Percentiles rank a stretch among this genome's conserved stretches.
phyloP scores from a whole-genome alignment of 2,329 filamentous ascomycete genomes.

The Aspergillus ustus region DNA sequence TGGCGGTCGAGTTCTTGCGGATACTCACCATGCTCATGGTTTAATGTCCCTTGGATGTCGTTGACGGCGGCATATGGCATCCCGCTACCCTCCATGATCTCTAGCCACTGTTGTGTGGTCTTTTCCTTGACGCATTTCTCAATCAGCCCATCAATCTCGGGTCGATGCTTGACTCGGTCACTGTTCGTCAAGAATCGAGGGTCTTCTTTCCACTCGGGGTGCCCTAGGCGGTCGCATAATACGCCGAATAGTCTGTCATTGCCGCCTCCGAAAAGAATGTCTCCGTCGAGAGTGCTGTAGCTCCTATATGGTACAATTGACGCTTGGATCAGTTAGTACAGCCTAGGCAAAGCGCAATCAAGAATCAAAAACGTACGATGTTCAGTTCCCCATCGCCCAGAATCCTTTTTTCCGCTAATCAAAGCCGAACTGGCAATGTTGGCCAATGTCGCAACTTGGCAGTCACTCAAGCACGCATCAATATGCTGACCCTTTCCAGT shows the following conservation, averaged over 20 bases:
- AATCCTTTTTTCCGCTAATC: slow-evolving; percentile 84
- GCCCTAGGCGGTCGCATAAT: slow-evolving; percentile 61
- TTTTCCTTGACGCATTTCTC: slow-evolving; percentile 74
- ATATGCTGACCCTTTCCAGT: slow-evolving; percentile 88
- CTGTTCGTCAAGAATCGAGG: slow-evolving; percentile 63
- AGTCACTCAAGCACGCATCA: slow-evolving; percentile 88
- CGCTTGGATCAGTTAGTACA: slow-evolving; percentile 57
- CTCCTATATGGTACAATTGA: slow-evolving; percentile 95
- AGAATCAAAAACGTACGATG: slow-evolving; percentile 66
- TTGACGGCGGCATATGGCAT: slow-evolving; percentile 96
- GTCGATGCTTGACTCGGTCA: slow-evolving; percentile 68
- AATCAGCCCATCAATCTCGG: slow-evolving; percentile 76
- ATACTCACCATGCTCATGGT: slow-evolving; percentile 76
- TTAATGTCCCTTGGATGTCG: slow-evolving; percentile 82
- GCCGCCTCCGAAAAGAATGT: slow-evolving; percentile 67
- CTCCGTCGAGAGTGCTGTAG: slow-evolving; percentile 68
- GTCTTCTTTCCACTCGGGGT: slow-evolving; percentile 63
- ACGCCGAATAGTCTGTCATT: slow-evolving; percentile 67
- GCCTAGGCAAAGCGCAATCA: not conserved
- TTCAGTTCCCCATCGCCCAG: slow-evolving; percentile 92
- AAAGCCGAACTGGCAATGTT: slow-evolving; percentile 94
- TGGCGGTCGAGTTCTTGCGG: not conserved
- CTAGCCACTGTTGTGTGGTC: slow-evolving; percentile 87
- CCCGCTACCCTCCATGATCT: slow-evolving; percentile 83
- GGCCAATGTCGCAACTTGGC: slow-evolving; percentile 90